These are phyloP conservation scores for Lanmaoa rubissima DNA, from an alignment of 768 basidiomycete species.

Conservation along the genomic window DNA sequence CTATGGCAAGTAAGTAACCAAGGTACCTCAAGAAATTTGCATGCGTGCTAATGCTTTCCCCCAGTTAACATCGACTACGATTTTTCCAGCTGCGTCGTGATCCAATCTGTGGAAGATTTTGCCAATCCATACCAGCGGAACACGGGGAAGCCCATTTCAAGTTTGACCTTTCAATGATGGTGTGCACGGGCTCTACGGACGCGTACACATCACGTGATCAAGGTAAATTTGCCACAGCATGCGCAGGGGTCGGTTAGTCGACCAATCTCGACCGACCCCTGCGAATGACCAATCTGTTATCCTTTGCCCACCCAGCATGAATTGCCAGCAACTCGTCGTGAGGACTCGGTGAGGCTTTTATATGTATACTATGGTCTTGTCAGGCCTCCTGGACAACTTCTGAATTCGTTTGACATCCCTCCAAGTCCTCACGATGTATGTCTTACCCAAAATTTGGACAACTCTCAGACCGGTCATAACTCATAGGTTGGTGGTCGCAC, in stretches of 20 bases:
- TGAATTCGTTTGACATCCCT: background rate
- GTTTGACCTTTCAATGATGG: too few relatives aligned
- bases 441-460: background rate
- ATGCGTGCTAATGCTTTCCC: conserved; percentile 1
- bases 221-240: too few relatives aligned
- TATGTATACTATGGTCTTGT: background rate
- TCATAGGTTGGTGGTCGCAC: background rate
- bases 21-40: background rate
- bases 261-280: too few relatives aligned
- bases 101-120: too few relatives aligned
- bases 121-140: too few relatives aligned
- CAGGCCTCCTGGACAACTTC: background rate
- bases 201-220: too few relatives aligned
- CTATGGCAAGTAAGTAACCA: conserved; percentile 51
- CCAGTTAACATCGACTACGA: conserved; percentile 79
- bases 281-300: too few relatives aligned
- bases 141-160: too few relatives aligned
- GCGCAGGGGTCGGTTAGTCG: too few relatives aligned
- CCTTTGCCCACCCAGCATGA: background rate
- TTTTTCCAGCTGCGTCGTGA: too few relatives aligned
- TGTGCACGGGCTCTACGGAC: too few relatives aligned
- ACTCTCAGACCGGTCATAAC: background rate
- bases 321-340: conserved; percentile 1
- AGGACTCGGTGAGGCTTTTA: background rate
- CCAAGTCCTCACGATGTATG: background rate